Percentiles rank a stretch among this genome's conserved stretches.
Conservation (phyloP, 257 asterid genomes). For the Solanum arcanum region DNA sequence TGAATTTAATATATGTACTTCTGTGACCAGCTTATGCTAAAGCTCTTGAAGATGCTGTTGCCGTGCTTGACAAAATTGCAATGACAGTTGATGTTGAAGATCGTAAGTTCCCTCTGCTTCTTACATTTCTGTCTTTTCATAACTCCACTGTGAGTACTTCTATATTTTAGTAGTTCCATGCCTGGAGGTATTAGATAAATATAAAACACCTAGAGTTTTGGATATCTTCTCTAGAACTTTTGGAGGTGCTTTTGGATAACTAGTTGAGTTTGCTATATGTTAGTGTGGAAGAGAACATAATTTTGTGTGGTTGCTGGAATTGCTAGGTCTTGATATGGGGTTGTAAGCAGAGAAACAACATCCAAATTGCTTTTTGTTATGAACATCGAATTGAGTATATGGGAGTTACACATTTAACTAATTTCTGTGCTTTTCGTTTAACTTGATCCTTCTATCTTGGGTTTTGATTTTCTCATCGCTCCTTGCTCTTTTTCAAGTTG, state of each 20-base stretch:
- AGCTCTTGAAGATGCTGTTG: slow-evolving; percentile 87
- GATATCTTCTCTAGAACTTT: not conserved
- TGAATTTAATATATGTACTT: not conserved
- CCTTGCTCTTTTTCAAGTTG: not conserved
- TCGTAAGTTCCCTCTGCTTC: slow-evolving; percentile 45
- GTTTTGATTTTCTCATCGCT: not conserved
- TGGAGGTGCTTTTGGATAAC: not conserved
- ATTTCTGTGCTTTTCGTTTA: not conserved
- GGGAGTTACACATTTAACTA: not conserved
- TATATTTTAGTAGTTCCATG: not conserved
- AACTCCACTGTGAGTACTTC: not conserved
- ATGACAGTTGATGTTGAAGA: slow-evolving; percentile 72
- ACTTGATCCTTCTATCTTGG: not conserved
- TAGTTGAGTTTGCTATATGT: not conserved
- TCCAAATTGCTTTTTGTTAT: not conserved
- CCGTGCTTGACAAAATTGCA: slow-evolving; percentile 83
- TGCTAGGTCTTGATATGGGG: not conserved
- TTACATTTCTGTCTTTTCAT: not conserved
- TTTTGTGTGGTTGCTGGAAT: not conserved
- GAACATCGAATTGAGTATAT: not conserved
- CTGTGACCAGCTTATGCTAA: slow-evolving; percentile 60
- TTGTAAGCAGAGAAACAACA: not conserved
- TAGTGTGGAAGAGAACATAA: not conserved
- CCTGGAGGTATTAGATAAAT: not conserved
- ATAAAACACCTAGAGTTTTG: not conserved